Conservation (phyloP, 192 early-diverging fungal species). For the Coemansia sp. region DNA sequence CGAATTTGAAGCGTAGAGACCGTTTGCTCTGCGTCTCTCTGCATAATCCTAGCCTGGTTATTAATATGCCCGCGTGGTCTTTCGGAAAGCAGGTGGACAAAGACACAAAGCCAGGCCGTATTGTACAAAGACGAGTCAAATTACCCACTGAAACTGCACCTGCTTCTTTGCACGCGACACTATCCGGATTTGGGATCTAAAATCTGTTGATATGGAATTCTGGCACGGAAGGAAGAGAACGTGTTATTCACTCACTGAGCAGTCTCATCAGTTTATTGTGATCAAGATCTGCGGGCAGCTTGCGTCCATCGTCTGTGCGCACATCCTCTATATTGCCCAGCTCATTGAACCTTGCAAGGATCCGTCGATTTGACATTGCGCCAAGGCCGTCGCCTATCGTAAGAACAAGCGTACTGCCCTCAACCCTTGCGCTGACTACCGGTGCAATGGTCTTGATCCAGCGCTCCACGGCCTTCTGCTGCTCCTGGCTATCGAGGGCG, state of each 20-base stretch:
- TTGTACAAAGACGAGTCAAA: neutral
- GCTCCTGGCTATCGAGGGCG: slow-evolving; percentile 51
- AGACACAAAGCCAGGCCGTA: neutral
- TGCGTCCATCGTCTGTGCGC: slow-evolving; percentile 45
- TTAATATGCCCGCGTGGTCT: too few species aligned
- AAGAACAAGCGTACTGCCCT: slow-evolving; percentile 49
- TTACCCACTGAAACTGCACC: neutral
- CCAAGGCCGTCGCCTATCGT: slow-evolving; percentile 52
- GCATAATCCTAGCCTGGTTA: too few species aligned
- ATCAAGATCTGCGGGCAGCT: slow-evolving; percentile 40
- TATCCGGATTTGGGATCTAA: neutral
- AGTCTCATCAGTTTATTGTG: slow-evolving; percentile 48
- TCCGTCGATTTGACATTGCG: slow-evolving; percentile 44
- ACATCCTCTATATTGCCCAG: slow-evolving; percentile 43
- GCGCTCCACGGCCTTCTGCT: slow-evolving; percentile 46
- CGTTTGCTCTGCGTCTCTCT: too few species aligned
- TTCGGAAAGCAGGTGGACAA: neutral
- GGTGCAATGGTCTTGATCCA: slow-evolving; percentile 51
- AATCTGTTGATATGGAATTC: neutral
- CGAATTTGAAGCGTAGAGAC: neutral
- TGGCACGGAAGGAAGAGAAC: neutral
- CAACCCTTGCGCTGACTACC: slow-evolving; percentile 44
- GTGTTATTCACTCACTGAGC: slow-evolving; percentile 19
- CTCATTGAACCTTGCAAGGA: slow-evolving; percentile 44
- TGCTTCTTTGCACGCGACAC: neutral